Percentiles rank a stretch among this genome's conserved stretches.
These are phyloP conservation scores for Didymellaceae sp. DNA, from an alignment of 2,329 filamentous ascomycete genomes.

Conservation along the genomic window DNA sequence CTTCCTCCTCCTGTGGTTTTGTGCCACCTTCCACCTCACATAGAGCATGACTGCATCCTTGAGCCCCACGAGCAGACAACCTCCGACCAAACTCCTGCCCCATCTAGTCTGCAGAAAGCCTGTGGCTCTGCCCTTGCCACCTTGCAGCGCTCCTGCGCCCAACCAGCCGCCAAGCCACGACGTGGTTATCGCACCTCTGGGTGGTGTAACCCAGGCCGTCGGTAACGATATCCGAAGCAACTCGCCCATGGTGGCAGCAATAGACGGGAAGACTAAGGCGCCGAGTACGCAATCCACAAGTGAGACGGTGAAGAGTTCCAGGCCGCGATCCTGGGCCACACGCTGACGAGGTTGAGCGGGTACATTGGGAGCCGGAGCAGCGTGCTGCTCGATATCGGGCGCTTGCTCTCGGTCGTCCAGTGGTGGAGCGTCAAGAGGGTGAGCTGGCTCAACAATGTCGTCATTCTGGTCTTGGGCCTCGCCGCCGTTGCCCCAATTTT, in stretches of 20 bases:
- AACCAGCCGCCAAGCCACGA: slow-evolving; percentile 35
- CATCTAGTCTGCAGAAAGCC: slow-evolving; percentile 82
- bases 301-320: slow-evolving; percentile 61
- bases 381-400: slow-evolving; percentile 22
- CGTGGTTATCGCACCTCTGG: slow-evolving; percentile 24
- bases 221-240: slow-evolving; percentile 74
- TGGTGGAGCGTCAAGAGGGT: slow-evolving; percentile 44
- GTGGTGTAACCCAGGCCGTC: slow-evolving; percentile 65
- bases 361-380: slow-evolving; percentile 40
- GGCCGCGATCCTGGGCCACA: slow-evolving; percentile 53
- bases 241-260: slow-evolving; percentile 81
- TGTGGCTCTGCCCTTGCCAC: slow-evolving; percentile 51
- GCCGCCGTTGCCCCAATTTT: slow-evolving; percentile 54
- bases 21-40: slow-evolving; percentile 59
- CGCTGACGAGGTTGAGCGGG: slow-evolving; percentile 34
- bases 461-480: slow-evolving; percentile 41
- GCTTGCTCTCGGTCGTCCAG: slow-evolving; percentile 31
- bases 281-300: slow-evolving; percentile 68
- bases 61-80: slow-evolving; percentile 84
- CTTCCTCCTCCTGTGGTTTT: slow-evolving; percentile 54
- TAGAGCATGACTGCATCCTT: slow-evolving; percentile 72
- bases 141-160: slow-evolving; percentile 18
- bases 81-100: slow-evolving; percentile 87
- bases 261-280: slow-evolving; percentile 78
- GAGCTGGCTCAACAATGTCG: slow-evolving; percentile 26